Evolutionary conservation across 169 alveolate genomes (phyloP).

Genomic region (Eimeria necatrix): DNA sequence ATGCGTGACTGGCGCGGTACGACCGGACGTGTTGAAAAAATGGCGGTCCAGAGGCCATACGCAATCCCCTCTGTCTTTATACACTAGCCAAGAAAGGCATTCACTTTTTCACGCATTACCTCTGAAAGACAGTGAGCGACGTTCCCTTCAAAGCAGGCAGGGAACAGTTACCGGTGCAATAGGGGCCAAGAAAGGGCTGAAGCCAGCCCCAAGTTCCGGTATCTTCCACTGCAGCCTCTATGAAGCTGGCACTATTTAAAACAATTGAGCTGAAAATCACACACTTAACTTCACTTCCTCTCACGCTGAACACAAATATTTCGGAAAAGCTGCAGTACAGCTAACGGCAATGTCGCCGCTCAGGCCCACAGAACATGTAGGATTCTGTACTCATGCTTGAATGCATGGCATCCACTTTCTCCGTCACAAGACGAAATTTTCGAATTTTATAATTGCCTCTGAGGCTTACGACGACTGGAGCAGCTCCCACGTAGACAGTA

Average conservation of each 20-base stretch:
- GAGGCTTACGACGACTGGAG: too few relatives aligned
- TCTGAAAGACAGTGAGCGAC: slow-evolving; percentile 5
- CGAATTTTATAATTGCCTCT: too few relatives aligned
- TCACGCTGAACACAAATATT: neutral
- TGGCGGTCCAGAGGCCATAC: neutral
- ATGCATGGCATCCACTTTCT: too few relatives aligned
- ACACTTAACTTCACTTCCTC: neutral
- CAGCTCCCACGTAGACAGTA: too few relatives aligned
- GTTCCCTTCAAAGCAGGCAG: neutral
- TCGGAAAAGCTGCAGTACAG: neutral
- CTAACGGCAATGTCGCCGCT: neutral
- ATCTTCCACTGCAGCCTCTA: slow-evolving; percentile 19
- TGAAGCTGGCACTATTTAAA: neutral
- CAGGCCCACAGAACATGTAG: neutral
- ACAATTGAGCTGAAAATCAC: neutral
- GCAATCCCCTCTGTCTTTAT: neutral
- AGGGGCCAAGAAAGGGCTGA: slow-evolving; percentile 64
- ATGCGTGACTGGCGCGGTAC: neutral
- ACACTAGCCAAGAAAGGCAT: slow-evolving; percentile 36
- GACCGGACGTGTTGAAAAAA: neutral
- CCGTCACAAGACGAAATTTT: too few relatives aligned
- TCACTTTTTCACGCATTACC: neutral
- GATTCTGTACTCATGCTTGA: neutral
- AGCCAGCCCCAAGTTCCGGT: slow-evolving; percentile 61
- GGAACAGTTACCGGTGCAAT: slow-evolving; percentile 30